A percentile compares a stretch with the other conserved stretches of the same genome.
Evolutionary conservation across 1,139 yeast species (phyloP).

Genomic region (Ogataea hybrid): DNA sequence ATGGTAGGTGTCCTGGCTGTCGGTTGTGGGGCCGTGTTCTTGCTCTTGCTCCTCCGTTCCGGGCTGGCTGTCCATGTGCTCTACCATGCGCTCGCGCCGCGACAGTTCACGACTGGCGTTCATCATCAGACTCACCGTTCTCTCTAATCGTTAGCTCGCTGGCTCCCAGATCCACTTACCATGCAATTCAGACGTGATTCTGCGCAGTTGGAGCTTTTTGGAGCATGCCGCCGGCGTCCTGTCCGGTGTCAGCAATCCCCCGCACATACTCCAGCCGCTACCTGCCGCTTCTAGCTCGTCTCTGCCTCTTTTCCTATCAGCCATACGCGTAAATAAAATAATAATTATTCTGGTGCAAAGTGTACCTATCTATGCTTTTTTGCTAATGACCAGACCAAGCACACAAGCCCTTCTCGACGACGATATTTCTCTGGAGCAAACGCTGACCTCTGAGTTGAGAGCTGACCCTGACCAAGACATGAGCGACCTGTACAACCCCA

Average conservation of each 20-base stretch:
- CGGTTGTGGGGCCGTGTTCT: background rate
- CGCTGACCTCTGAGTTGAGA: slow-evolving; percentile 3
- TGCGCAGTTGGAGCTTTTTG: slow-evolving; percentile 16
- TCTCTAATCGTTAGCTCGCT: slow-evolving; percentile 15
- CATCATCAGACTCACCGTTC: slow-evolving; percentile 31
- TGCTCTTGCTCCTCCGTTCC: background rate
- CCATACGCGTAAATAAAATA: slow-evolving; percentile 7
- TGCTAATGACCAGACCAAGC: slow-evolving; percentile 8
- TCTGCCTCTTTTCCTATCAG: slow-evolving; percentile 5
- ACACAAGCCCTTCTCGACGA: slow-evolving; percentile 3
- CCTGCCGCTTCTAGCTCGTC: background rate
- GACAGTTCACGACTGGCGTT: slow-evolving; percentile 24
- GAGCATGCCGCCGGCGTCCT: background rate
- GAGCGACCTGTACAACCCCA: slow-evolving; percentile 35
- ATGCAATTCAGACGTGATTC: slow-evolving; percentile 21
- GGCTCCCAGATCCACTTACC: slow-evolving; percentile 15
- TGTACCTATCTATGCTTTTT: background rate
- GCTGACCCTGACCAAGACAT: slow-evolving; percentile 4
- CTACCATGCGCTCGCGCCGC: slow-evolving; percentile 4
- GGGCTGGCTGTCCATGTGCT: background rate
- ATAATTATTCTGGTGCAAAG: slow-evolving; percentile 8
- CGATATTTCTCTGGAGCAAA: slow-evolving; percentile 1
- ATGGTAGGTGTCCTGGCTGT: background rate
- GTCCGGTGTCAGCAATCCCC: too few relatives aligned
- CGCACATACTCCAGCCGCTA: background rate